Conservation (phyloP, 2,329 filamentous ascomycete species). For the Ophiostoma sp. region DNA sequence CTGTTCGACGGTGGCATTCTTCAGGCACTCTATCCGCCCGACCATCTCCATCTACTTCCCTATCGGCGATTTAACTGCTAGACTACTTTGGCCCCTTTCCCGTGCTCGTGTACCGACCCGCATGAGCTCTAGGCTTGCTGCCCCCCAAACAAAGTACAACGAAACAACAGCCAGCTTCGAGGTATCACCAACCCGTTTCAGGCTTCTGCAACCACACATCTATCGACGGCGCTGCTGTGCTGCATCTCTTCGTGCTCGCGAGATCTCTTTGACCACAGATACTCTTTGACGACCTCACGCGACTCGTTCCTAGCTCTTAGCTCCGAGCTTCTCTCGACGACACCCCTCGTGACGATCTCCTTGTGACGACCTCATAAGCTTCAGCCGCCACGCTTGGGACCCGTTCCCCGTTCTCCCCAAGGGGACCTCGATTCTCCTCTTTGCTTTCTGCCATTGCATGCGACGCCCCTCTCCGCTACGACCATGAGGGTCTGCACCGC, state of each 20-base stretch:
- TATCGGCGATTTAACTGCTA: not conserved
- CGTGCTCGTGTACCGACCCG: not conserved
- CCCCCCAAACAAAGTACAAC: constrained; percentile 10
- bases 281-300: not conserved
- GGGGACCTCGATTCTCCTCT: not conserved
- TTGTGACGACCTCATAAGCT: not conserved
- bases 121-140: constrained; percentile 1
- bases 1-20: not conserved
- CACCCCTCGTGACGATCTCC: not conserved
- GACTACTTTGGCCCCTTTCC: not conserved
- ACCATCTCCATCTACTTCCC: not conserved
- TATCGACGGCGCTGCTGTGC: not conserved
- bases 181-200: not conserved
- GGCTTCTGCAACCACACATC: constrained; percentile 1
- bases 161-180: not conserved
- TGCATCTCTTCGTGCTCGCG: too few relatives aligned
- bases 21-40: too few relatives aligned
- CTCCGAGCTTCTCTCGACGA: constrained; percentile 5
- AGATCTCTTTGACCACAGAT: not conserved
- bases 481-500: constrained; percentile 51
- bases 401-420: not conserved
- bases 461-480: constrained; percentile 26
- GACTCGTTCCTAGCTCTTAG: not conserved
- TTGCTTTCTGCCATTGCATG: constrained; percentile 15
- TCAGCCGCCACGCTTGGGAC: not conserved